Evolutionary conservation across 192 early-diverging fungal species (phyloP), one percentile per base, ranked within the genome.

Genomic region (Oehlia diaphana): DNA sequence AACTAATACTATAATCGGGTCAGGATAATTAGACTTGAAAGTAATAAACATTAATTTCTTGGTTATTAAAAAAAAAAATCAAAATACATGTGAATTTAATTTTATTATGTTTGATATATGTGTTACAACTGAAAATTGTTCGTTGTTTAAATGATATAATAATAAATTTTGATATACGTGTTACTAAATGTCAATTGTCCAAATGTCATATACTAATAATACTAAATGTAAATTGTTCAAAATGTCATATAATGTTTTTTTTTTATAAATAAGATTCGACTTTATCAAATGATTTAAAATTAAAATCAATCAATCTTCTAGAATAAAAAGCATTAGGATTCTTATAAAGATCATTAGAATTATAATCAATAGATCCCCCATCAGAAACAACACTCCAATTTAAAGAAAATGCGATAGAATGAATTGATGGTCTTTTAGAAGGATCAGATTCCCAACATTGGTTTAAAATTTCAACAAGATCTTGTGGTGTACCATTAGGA

Each of bases 371-470:
- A 21, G 53, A 58, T 58, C 21, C 53, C 1, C 53, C 53, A 58
- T n/a, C 53, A 58, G 53, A 58, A 58, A 58, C 16, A 5, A n/a
- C 6, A 58, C 53, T 21, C 53, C 53, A 58, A 58, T 58, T 58
- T 58, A 58, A 58, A 58, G 53, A 21, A 58, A 58, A 58, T 21
- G 53, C 53, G 5, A 58, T 58, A 19, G 53, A 21, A 58, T 58
- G 14, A 58, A 58, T 58, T 5, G 53, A 58, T 13, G 50, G 72
- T 31, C 72, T 26, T 61, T 74, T 61, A 5, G n/a, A 2, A 21
- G 72, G 72, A 74, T 74, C 47, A 58, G 72, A 37, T 23, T 74
- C 72, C 44, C 72, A 74, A 58, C 72, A 74, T 28, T 35, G 39
- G 23, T 74, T 49, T 23, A 61, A 26, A 10, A 74, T 23, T 31